Evolutionary conservation across 1,284 basidiomycete genomes (phyloP), one percentile per base, ranked within the genome.

Genomic region (Puccinia triticina): DNA sequence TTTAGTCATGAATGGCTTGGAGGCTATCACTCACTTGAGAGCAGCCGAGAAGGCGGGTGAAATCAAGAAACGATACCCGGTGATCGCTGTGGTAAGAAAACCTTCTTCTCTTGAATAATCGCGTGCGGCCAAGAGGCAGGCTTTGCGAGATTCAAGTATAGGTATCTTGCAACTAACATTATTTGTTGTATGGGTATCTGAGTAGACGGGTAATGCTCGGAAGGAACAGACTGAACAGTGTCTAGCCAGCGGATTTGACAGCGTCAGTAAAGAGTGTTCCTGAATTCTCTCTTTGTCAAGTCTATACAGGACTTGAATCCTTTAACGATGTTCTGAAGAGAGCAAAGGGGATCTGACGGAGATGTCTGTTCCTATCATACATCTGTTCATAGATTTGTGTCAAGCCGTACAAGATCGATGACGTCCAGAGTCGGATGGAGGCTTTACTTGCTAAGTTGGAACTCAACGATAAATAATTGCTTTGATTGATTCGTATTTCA

Each of bases 321-420:
- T 67, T 8, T 26, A 53, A 4, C 26, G 3, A n/a, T 48, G 46
- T 12, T 29, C 7, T 48, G 2, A 32, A 29, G 34, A 53, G 18
- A 55, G 34, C 34, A 55, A 4, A 2, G 48, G 46, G 71, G 8
- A 23, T 53, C n/a, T 55, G 32, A 50, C 50, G 14, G n/a, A 53
- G 18, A 5, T 34, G 4, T 76, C 55, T 32, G 55, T 46, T 55
- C 29, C 23, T 59, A 43, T 43, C 4, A 43, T 43, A 43, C 12
- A 43, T 12, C 40, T 43, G n/a, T 40, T 57, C 21, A 71, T 40
- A 81, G 78, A 73, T 81, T 29, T 81, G 78, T 66, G 78, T 81
- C 50, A 81, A 81, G 59, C 78, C 78, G 29, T 81, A 81, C 48
- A 81, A 81, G 21, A 81, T 81, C n/a, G 69, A 81, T 57, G 78